Evolutionary conservation across 2,329 filamentous ascomycete genomes (phyloP), one percentile per base, ranked within the genome.

Genomic region (Ophiostoma himal-ulmi): DNA sequence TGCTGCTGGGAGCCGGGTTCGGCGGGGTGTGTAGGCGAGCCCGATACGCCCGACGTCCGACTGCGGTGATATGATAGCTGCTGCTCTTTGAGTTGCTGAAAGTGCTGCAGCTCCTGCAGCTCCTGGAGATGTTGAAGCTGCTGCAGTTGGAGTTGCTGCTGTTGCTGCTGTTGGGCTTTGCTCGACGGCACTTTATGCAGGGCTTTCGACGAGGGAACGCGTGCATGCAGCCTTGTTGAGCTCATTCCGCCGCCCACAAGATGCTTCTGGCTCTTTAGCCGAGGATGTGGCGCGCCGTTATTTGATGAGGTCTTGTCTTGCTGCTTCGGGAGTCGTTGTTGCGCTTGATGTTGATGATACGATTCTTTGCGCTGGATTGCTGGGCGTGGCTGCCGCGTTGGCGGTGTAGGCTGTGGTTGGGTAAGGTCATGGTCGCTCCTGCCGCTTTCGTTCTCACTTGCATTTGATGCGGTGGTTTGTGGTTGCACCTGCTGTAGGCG

Each of bases 141-240:
- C 52, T 69, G 70, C 1, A 44, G 66, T 17, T 60, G 69, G 6
- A 62, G 65, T 41, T 60, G 68, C 17, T 70, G 72, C 37, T 69
- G 69, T 17, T 68, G 69, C 57, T 71, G 72, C 39, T 70, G 69
- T 20, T 69, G 66, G 54, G 76, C 54, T 72, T 77, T 69, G 57
- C 11, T 67, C 20, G 68, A 48, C 22, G 70, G 37, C 48, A 37
- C 17, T 72, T 85, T 84, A 75, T 84, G 83, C 71, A 86, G 77
- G 37, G 77, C 82, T 76, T 86, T 86, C 67, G 83, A 81, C 17
- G 84, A 85, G 26, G 84, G 81, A 17, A 83, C 83, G 73, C 85
- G 83, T 71, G 81, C 81, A 77, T 86, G 84, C 70, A 85, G 75
- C 67, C 85, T 82, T 64, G 80, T 72, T 26, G 72, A 80, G 72